Percentiles rank a stretch among this genome's conserved stretches.
These are phyloP conservation scores for Cryptosporidium ryanae DNA, from an alignment of 169 alveolate genomes.

Conservation along the genomic window DNA sequence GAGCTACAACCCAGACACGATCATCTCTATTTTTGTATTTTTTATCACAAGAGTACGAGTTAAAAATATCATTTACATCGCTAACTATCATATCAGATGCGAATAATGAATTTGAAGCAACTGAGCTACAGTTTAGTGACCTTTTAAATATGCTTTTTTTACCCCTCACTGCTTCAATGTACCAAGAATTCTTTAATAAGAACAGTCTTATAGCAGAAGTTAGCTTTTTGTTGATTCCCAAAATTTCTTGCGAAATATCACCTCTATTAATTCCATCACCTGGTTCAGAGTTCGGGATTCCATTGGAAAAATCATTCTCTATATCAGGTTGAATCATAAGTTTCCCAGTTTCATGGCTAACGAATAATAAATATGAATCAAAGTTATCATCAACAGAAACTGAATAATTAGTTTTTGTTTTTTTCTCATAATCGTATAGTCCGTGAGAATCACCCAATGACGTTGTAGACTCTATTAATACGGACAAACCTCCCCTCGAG, in stretches of 20 bases:
- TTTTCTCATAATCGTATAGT: constrained; percentile 57
- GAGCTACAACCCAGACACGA: constrained; percentile 61
- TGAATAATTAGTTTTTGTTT: constrained; percentile 30
- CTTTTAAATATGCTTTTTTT: background rate
- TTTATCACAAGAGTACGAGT: background rate
- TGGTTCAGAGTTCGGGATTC: background rate
- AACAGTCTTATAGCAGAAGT: constrained; percentile 4
- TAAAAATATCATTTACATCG: background rate
- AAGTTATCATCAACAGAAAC: constrained; percentile 21
- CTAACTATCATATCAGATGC: background rate
- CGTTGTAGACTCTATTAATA: constrained; percentile 64
- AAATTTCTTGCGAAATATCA: constrained; percentile 9
- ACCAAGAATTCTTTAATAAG: constrained; percentile 29
- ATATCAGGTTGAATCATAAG: constrained; percentile 38
- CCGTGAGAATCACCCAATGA: constrained; percentile 74
- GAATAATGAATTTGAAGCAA: background rate
- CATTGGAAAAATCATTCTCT: background rate
- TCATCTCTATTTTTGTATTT: constrained; percentile 26
- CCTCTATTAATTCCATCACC: background rate
- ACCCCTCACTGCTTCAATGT: constrained; percentile 37
- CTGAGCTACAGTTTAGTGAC: background rate
- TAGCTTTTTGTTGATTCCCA: background rate
- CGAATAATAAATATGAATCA: constrained; percentile 28
- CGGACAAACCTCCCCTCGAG: constrained; percentile 50
- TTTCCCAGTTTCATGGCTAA: constrained; percentile 40